Evolutionary conservation across 768 basidiomycete species (phyloP), one percentile per base, ranked within the genome.

Genomic region (Suillus sp.): DNA sequence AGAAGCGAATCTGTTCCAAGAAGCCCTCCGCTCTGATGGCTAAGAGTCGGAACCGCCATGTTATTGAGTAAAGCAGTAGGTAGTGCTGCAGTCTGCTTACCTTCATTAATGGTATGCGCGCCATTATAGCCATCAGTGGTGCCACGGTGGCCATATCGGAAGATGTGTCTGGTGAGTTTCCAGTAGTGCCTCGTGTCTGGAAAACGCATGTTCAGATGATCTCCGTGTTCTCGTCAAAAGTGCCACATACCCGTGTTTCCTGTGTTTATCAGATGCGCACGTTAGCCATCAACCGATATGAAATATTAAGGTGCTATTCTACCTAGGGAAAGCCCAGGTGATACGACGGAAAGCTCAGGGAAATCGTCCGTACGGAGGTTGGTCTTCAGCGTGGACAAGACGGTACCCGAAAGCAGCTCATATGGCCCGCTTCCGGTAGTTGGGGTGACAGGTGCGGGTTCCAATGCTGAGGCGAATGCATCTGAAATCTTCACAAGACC

Each of bases 171-270:
- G 25, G 82, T 81, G 30, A 84, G 74, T 60, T 74, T 73, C 82
- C 81, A 82, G 59, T 83, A 82, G 57, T 74, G 73, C 47, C 72
- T 66, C 18, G 83, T 84, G 67, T 84, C 81, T 80, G 65, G 1
- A 47, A 58, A 58, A 59, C 61, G 51, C 40, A 62, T 61, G 64
- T 63, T 75, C 64, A 67, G 59, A 37, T 72, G 65, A 69, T 67
- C 43, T 72, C 65, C 68, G 68, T 34, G 32, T 60, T 57, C 43
- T 62, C 65, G 51, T 65, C 27, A 60, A 40, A 27, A 27, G 25
- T 25, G 18, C 54, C 38, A 51, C 69, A 66, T 55, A 69, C 69
- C 71, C 42, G 69, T 67, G 55, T 70, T 74, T 22, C 66, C 67
- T 76, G 20, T 16, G 35, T 25, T 56, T 25, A 56, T 59, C 35